Percentiles rank a stretch among this genome's conserved stretches.
Conservation (phyloP, 306 rosid species). For the barrel medic (Medicago truncatula) region DNA sequence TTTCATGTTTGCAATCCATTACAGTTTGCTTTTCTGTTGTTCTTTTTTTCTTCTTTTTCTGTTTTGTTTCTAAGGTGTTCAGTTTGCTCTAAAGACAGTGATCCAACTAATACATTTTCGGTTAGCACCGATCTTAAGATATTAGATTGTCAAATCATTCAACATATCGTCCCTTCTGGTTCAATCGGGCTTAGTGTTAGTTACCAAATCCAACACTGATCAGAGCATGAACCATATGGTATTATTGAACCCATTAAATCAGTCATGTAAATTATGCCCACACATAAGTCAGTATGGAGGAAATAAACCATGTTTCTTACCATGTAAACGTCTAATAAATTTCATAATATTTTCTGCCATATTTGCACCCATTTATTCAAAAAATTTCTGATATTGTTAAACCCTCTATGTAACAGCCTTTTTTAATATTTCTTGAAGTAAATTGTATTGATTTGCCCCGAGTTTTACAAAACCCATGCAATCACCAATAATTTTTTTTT, state of each 20-base stretch:
- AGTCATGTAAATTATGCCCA: no score
- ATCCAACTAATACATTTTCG: slow-evolving; percentile 6
- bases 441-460: slow-evolving; percentile 10
- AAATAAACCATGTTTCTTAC: slow-evolving; percentile 2
- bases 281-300: slow-evolving; percentile 12
- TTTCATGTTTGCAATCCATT: slow-evolving; percentile 29
- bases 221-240: neutral
- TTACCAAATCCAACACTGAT: slow-evolving; percentile 24
- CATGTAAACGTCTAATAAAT: slow-evolving; percentile 19
- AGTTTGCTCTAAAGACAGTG: neutral
- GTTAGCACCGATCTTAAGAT: neutral
- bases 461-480: slow-evolving; percentile 4
- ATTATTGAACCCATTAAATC: no score
- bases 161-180: neutral
- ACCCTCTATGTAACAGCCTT: slow-evolving; percentile 19
- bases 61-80: slow-evolving; percentile 27
- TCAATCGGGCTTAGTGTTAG: slow-evolving; percentile 3
- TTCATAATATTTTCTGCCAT: slow-evolving; percentile 25
- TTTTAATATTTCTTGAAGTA: slow-evolving; percentile 31
- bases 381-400: slow-evolving; percentile 13
- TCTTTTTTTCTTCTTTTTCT: neutral
- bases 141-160: slow-evolving; percentile 11
- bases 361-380: slow-evolving; percentile 21
- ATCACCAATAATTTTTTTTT: neutral
- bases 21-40: neutral